Evolutionary conservation across 805 yeast species (phyloP).

Genomic region (Candida orba): DNA sequence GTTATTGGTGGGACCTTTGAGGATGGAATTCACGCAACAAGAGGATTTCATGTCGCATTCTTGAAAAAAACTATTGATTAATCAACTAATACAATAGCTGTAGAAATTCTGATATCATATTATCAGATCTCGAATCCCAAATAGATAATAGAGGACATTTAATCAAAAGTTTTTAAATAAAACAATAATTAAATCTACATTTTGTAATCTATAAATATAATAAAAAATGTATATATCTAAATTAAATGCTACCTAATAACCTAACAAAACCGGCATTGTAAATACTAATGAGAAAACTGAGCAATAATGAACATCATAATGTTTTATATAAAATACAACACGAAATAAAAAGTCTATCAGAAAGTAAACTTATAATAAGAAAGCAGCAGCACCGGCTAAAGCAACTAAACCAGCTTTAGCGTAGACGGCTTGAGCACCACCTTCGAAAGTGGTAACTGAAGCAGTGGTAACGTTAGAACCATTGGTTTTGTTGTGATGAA

Average conservation of each 20-base stretch:
- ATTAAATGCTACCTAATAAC: neutral
- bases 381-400: slow-evolving; percentile 24
- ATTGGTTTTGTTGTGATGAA: slow-evolving; percentile 6
- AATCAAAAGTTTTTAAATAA: no score
- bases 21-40: slow-evolving; percentile 15
- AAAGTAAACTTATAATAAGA: slow-evolving; percentile 20
- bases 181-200: no score
- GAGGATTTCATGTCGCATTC: slow-evolving; percentile 17
- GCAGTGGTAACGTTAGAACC: slow-evolving; percentile 18
- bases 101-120: no score
- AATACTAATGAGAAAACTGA: no score
- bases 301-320: no score
- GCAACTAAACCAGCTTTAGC: slow-evolving; percentile 26
- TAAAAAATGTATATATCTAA: neutral
- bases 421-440: slow-evolving; percentile 22
- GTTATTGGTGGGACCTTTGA: slow-evolving; percentile 15
- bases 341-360: neutral
- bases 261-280: no score
- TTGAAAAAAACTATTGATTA: slow-evolving; percentile 6
- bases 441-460: slow-evolving; percentile 22
- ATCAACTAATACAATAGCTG: no score
- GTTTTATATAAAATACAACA: neutral
- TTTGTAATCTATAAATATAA: neutral
- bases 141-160: no score
- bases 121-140: no score